Evolutionary conservation across 805 yeast genomes (phyloP).

Genomic region (Starmerella apicola): DNA sequence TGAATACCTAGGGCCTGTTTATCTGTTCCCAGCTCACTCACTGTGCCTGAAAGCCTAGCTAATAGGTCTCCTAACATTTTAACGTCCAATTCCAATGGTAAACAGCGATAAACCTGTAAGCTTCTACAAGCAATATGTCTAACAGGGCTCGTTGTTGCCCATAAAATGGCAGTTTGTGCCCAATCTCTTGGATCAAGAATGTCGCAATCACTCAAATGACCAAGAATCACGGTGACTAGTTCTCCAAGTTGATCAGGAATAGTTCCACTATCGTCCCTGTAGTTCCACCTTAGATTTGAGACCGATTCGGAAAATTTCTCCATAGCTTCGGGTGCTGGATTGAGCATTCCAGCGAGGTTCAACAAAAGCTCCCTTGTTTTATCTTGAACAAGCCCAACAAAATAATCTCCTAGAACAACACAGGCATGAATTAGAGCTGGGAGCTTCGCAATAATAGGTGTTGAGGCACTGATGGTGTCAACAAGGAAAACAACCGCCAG

Average conservation of each 20-base stretch:
- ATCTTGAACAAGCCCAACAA: conserved; percentile 67
- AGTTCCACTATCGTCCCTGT: conserved; percentile 44
- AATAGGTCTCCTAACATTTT: conserved; percentile 87
- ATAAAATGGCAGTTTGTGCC: conserved; percentile 68
- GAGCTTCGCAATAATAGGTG: conserved; percentile 44
- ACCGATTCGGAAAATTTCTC: conserved; percentile 46
- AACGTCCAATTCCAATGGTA: conserved; percentile 71
- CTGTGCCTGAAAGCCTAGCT: conserved; percentile 82
- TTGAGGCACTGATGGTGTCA: conserved; percentile 58
- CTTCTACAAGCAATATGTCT: conserved; percentile 95
- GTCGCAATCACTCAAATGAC: conserved; percentile 18
- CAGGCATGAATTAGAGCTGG: conserved; percentile 70
- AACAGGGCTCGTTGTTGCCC: conserved; percentile 98
- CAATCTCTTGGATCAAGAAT: conserved; percentile 37
- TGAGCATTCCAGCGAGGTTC: conserved; percentile 35
- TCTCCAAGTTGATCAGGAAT: conserved; percentile 18
- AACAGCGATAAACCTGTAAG: conserved; percentile 79
- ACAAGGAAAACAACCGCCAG: conserved; percentile 73
- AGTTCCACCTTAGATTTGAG: conserved; percentile 59
- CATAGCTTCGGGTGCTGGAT: conserved; percentile 31
- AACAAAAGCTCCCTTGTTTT: conserved; percentile 69
- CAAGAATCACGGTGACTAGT: conserved; percentile 6
- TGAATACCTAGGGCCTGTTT: conserved; percentile 80
- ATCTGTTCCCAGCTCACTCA: too few species aligned
- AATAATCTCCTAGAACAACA: conserved; percentile 77